Evolutionary conservation across 179 eudicot genomes (phyloP).

Genomic region (Pouteria campechiana): DNA sequence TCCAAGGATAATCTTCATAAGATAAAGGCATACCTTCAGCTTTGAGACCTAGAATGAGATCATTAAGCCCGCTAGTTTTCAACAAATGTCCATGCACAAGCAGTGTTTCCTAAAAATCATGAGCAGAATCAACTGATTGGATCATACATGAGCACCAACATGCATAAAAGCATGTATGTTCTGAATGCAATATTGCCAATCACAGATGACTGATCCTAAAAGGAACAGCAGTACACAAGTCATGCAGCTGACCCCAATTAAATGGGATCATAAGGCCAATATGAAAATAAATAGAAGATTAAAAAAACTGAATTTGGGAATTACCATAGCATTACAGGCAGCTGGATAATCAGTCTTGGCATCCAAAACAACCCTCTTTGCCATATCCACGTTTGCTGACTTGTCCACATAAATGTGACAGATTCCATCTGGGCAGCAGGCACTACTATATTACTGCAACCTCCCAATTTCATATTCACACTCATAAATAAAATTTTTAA

Average conservation of each 20-base stretch:
- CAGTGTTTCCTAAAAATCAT: slow-evolving; percentile 56
- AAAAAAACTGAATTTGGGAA: slow-evolving; percentile 2
- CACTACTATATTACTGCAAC: slow-evolving; percentile 7
- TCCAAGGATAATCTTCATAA: no score
- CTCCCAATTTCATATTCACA: background rate
- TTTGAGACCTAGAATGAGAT: slow-evolving; percentile 51
- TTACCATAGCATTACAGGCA: slow-evolving; percentile 93
- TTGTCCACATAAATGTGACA: slow-evolving; percentile 89
- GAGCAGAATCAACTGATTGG: background rate
- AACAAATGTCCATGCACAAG: slow-evolving; percentile 70
- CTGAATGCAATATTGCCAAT: no score
- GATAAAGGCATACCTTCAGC: slow-evolving; percentile 33
- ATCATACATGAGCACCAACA: background rate
- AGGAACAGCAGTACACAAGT: no score
- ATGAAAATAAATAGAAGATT: background rate
- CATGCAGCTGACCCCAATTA: background rate
- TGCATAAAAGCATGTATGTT: no score
- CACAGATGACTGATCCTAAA: no score
- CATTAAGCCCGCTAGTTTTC: slow-evolving; percentile 35
- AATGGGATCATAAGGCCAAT: background rate
- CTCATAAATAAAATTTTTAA: no score
- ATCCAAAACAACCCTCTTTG: slow-evolving; percentile 60
- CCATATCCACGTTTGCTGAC: slow-evolving; percentile 74
- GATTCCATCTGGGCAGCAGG: slow-evolving; percentile 58
- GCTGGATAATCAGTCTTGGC: slow-evolving; percentile 88